Conservation (phyloP, 306 rosid genomes). For the Alnus glutinosa region DNA sequence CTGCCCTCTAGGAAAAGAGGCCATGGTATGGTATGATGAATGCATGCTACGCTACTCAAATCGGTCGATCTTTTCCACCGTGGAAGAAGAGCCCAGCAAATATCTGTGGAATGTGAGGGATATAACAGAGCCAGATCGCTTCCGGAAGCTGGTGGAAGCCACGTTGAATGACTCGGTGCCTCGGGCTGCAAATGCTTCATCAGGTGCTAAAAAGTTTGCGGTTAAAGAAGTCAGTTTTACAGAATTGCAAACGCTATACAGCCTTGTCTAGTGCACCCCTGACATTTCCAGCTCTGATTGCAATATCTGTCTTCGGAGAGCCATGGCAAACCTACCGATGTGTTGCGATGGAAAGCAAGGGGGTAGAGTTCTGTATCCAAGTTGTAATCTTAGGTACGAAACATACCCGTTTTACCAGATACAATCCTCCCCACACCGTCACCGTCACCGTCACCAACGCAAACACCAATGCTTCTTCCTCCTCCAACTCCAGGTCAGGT, state of each 20-base stretch:
- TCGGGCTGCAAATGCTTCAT: not conserved
- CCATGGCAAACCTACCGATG: not conserved
- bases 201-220: slow-evolving; percentile 21
- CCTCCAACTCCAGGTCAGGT: not conserved
- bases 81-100: fast-evolving
- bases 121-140: not conserved
- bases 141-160: not conserved
- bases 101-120: fast-evolving
- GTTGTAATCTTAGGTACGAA: slow-evolving; percentile 27
- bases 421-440: too few relatives aligned
- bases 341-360: slow-evolving; percentile 24
- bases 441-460: too few relatives aligned
- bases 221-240: not conserved
- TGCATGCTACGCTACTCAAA: slow-evolving; percentile 45
- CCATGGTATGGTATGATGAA: slow-evolving; percentile 31
- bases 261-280: slow-evolving; percentile 39
- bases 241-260: slow-evolving; percentile 1
- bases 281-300: slow-evolving; percentile 28
- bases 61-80: slow-evolving; percentile 10
- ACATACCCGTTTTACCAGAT: slow-evolving; percentile 8
- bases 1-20: slow-evolving; percentile 24
- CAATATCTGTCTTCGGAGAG: slow-evolving; percentile 5
- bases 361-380: slow-evolving; percentile 16
- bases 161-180: slow-evolving; percentile 2
- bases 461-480: not conserved